Conservation (phyloP, 441 rosid species). For the Populus tomentosa region DNA sequence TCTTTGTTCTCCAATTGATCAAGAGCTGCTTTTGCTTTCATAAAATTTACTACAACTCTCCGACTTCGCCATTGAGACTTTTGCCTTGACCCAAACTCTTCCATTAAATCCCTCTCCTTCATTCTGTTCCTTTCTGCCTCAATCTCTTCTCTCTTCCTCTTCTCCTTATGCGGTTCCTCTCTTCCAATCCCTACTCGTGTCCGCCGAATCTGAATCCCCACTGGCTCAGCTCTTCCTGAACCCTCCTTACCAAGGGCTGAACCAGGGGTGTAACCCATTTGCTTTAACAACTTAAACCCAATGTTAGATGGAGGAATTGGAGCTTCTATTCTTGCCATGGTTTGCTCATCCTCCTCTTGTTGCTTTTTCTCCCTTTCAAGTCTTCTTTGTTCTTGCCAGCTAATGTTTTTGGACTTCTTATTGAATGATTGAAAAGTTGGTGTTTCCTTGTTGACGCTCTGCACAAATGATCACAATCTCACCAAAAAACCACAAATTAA, state of each 20-base stretch:
- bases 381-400: constrained; percentile 73
- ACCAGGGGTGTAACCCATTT: constrained; percentile 96
- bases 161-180: constrained; percentile 86
- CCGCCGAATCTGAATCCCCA: constrained; percentile 79
- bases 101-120: constrained; percentile 64
- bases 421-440: constrained; percentile 38
- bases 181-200: constrained; percentile 90
- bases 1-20: constrained; percentile 89
- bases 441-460: constrained; percentile 34
- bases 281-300: constrained; percentile 85
- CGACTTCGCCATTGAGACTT: constrained; percentile 76
- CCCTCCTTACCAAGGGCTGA: constrained; percentile 85
- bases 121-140: constrained; percentile 50
- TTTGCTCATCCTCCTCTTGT: constrained; percentile 76
- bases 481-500: not conserved
- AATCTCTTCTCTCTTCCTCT: constrained; percentile 68
- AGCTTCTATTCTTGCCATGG: constrained; percentile 59
- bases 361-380: constrained; percentile 73
- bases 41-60: constrained; percentile 61
- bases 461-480: constrained; percentile 20
- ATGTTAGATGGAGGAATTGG: constrained; percentile 84
- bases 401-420: constrained; percentile 57
- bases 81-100: constrained; percentile 75
- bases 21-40: constrained; percentile 80
- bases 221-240: constrained; percentile 72